Conservation (phyloP, 768 basidiomycete genomes). For the Agrocybe chaxingu region DNA sequence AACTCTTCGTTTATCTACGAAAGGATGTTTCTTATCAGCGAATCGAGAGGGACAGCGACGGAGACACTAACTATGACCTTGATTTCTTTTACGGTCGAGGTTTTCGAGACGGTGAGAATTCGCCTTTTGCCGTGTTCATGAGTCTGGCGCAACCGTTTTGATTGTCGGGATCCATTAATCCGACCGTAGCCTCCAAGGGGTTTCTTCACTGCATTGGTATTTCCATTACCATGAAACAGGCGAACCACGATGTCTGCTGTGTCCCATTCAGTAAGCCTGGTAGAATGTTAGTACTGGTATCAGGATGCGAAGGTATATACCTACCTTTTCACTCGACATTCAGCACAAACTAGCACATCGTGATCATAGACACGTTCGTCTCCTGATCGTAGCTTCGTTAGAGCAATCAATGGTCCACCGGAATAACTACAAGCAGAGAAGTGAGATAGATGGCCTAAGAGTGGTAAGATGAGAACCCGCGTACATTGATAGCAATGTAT, state of each 20-base stretch:
- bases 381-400: constrained; percentile 24
- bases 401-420: constrained; percentile 48
- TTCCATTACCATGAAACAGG: constrained; percentile 23
- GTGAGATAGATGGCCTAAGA: constrained; percentile 9
- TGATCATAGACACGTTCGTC: constrained; percentile 37
- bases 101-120: constrained; percentile 56
- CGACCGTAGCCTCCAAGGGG: constrained; percentile 25
- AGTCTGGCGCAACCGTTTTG: constrained; percentile 63
- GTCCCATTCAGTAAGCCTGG: constrained; percentile 55
- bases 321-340: constrained; percentile 60
- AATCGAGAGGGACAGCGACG: not conserved
- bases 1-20: constrained; percentile 58
- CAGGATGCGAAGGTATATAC: constrained; percentile 1
- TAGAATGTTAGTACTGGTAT: constrained; percentile 3
- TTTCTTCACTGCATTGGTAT: constrained; percentile 9
- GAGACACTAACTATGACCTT: constrained; percentile 58
- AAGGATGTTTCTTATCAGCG: not conserved
- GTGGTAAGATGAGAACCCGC: constrained; percentile 16
- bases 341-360: constrained; percentile 53
- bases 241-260: constrained; percentile 62
- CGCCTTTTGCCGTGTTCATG: constrained; percentile 48
- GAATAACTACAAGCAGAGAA: constrained; percentile 43
- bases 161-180: constrained; percentile 55
- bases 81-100: constrained; percentile 73
- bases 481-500: constrained; percentile 54